These are phyloP conservation scores for Schizopora paradoxa DNA, from an alignment of 1,284 basidiomycete genomes.

Conservation along the genomic window DNA sequence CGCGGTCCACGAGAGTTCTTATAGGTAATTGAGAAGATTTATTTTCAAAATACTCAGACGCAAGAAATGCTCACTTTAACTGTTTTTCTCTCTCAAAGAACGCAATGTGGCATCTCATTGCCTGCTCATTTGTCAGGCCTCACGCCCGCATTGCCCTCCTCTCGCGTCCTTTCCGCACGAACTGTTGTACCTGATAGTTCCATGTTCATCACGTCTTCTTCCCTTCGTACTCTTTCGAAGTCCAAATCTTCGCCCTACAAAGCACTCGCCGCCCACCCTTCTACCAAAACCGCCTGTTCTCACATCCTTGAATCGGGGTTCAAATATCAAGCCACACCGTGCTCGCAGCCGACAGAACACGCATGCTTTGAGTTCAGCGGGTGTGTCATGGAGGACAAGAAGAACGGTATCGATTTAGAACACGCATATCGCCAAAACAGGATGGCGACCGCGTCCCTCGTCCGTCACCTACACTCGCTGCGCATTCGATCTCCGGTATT, in stretches of 20 bases:
- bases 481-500: constrained; percentile 43
- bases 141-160: constrained; percentile 25
- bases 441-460: constrained; percentile 45
- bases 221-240: constrained; percentile 36
- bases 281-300: constrained; percentile 31
- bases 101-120: constrained; percentile 44
- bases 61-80: neutral
- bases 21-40: constrained; percentile 31
- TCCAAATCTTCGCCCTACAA: constrained; percentile 42
- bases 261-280: constrained; percentile 35
- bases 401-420: constrained; percentile 42
- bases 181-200: constrained; percentile 43
- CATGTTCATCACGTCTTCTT: constrained; percentile 38
- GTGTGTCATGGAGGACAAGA: constrained; percentile 56
- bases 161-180: constrained; percentile 39
- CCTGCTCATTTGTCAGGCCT: constrained; percentile 37
- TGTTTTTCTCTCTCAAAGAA: constrained; percentile 30
- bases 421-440: constrained; percentile 55
- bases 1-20: constrained; percentile 36
- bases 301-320: constrained; percentile 40
- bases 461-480: constrained; percentile 46
- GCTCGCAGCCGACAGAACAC: constrained; percentile 38
- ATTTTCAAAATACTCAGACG: neutral
- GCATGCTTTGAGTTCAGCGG: constrained; percentile 49
- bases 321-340: constrained; percentile 47